Evolutionary conservation across 176 grass and related monocot genomes (phyloP), one percentile per base, ranked within the genome.

Genomic region (Poa annua): DNA sequence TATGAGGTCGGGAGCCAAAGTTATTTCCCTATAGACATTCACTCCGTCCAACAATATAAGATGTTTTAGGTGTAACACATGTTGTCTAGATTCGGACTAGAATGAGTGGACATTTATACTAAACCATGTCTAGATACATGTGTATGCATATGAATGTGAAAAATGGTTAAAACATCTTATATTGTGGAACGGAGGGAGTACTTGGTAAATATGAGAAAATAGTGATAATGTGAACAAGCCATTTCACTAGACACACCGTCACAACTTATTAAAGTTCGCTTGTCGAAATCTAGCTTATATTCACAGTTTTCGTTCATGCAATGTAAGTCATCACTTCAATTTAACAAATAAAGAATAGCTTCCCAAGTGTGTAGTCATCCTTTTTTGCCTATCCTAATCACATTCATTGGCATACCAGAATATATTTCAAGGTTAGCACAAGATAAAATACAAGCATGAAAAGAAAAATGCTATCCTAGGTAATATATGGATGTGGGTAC

Each of bases 371-470:
- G 53, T 9, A 49, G 36, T 26, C 8, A 33, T 62, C 10, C 4
- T 69, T 77, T 62, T 56, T 16, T 8, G 16, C 0, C 11, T 79
- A 56, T 45, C 22, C 0, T 65, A 39, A 45, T 67, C 6, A 11
- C 65, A 80, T 75, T 79, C 57, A 78, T 36, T 60, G 52, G 52
- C 38, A 79, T 32, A 29, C 8, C 75, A 39, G 19, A 68, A 25
- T 36, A 9, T 14, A 60, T 82, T 75, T 57, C n/a, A 35, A 57
- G 39, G 71, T 61, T 29, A 82, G 66, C 13, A 38, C 26, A 38
- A 53, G 48, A 75, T 34, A 24, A n/a, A 71, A 6, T 71, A 70
- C 34, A 33, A 69, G 65, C 5, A 55, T 64, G 22, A 19, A 66
- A 67, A 25, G 8, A 35, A 22, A 71, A 44, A 61, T 55, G 47